A percentile compares a stretch with the other conserved stretches of the same genome.
Evolutionary conservation across 2,329 filamentous ascomycete species (phyloP).

Genomic region (Myotisia sp.): DNA sequence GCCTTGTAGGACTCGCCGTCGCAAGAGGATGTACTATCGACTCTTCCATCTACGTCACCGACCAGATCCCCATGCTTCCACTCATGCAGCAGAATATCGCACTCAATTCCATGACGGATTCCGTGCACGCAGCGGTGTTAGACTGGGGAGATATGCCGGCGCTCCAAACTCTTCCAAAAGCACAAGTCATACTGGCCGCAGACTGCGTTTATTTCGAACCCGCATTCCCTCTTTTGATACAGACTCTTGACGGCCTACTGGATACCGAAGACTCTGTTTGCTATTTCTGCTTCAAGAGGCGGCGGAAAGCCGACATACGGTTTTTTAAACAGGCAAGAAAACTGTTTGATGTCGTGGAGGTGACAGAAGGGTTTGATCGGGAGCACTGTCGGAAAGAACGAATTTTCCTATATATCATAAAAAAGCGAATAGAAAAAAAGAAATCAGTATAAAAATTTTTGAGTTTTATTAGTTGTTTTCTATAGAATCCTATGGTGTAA

Average conservation of each 20-base stretch:
- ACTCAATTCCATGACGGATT: slow-evolving; percentile 56
- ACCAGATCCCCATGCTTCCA: slow-evolving; percentile 70
- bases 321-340: slow-evolving; percentile 60
- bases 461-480: no score
- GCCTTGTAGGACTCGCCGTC: slow-evolving; percentile 58
- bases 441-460: no score
- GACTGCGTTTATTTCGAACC: slow-evolving; percentile 98
- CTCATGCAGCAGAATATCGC: slow-evolving; percentile 77
- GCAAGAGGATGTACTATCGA: slow-evolving; percentile 42
- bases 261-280: slow-evolving; percentile 46
- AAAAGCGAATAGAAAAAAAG: slow-evolving; percentile 6
- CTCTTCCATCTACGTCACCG: slow-evolving; percentile 60
- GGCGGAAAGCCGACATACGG: slow-evolving; percentile 63
- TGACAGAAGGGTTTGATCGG: slow-evolving; percentile 40
- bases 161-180: slow-evolving; percentile 34
- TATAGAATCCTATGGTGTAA: no score
- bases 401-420: slow-evolving; percentile 27
- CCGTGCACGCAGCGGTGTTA: slow-evolving; percentile 54
- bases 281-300: slow-evolving; percentile 91
- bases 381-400: slow-evolving; percentile 24
- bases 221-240: slow-evolving; percentile 73
- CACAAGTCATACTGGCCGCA: slow-evolving; percentile 77
- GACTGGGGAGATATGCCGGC: slow-evolving; percentile 53
- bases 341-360: slow-evolving; percentile 47
- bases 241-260: slow-evolving; percentile 62